A percentile compares a stretch with the other conserved stretches of the same genome.
These are phyloP conservation scores for Aspergillus sp. DNA, from an alignment of 2,329 filamentous ascomycete species.

Conservation along the genomic window DNA sequence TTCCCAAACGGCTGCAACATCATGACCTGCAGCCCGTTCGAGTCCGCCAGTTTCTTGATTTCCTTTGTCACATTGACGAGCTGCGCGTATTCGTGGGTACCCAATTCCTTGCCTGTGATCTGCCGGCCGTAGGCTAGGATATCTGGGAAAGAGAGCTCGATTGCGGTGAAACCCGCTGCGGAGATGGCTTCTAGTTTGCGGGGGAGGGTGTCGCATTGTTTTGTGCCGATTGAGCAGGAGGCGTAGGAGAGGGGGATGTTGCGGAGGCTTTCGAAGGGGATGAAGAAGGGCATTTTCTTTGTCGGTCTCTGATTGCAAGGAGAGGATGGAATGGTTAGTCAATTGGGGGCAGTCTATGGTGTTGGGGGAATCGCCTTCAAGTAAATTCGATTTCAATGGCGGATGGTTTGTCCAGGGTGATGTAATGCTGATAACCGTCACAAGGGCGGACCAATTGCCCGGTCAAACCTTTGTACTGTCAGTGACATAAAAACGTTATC, in stretches of 20 bases:
- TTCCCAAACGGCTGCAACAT: conserved; percentile 71
- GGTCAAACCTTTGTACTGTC: neutral
- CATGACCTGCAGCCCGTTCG: conserved; percentile 54
- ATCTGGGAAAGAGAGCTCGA: conserved; percentile 71
- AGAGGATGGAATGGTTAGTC: no score
- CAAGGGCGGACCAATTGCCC: neutral
- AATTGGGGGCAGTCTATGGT: neutral
- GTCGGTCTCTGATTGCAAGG: neutral
- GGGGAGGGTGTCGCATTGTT: conserved; percentile 28
- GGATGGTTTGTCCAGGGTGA: conserved; percentile 10
- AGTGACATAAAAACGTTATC: neutral
- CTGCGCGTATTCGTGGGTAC: conserved; percentile 52
- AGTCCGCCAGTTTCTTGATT: conserved; percentile 50
- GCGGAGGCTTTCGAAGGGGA: conserved; percentile 11
- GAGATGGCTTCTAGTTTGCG: conserved; percentile 35
- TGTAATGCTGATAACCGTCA: conserved; percentile 2
- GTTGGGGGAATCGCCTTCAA: neutral
- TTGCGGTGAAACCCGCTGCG: conserved; percentile 48
- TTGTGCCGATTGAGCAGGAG: conserved; percentile 37
- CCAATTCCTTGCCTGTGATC: conserved; percentile 45
- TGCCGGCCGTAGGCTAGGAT: conserved; percentile 56
- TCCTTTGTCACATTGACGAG: conserved; percentile 50
- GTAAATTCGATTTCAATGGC: neutral
- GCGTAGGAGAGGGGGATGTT: conserved; percentile 35
- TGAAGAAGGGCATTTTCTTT: conserved; percentile 5